Evolutionary conservation across 208 protist genomes (phyloP), one percentile per base, ranked within the genome.

Genomic region (Herpetomonas samuelpessoai): DNA sequence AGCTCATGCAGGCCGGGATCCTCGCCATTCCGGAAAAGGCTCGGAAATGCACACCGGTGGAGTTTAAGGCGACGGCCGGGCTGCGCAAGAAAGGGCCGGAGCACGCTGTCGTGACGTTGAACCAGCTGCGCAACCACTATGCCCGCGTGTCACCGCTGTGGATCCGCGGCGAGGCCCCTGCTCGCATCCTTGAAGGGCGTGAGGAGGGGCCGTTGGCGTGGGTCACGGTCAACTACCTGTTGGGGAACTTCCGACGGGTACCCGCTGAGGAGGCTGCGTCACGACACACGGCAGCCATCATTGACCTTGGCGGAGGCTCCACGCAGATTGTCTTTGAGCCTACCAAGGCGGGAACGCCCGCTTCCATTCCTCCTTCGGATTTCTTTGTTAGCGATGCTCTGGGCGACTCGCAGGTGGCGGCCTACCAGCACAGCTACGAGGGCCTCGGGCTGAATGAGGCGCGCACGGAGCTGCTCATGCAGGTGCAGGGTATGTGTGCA

Each of bases 401-500:
- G 24, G 66, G 69, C 29, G 65, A 67, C 22, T 65, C 71, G 2
- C 31, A n/a, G 0, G 62, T 85, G 57, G 26, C 52, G 19, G 64
- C 85, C 9, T 95, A 92, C 51, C 81, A 92, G 71, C 85, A 92
- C 71, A 87, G 81, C 65, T 90, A 95, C 62, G 76, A 91, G 26
- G 88, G 85, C 29, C 81, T 79, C 54, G 88, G 88, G 21, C 67
- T 95, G 35, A 76, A 86, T 47, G 74, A 71, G 0, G 88, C 83
- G 14, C 72, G 73, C 46, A 59, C 65, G 26, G 65, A 52, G 61
- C 30, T 92, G 9, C 57, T 86, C 16, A 35, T 53, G 25, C 31
- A 68, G 12, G 58, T 86, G 1, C 68, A 68, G 30, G 62, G 67
- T 1, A 57, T 65, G 59, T 31, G 39, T 7, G 41, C 46, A 35